A percentile compares a stretch with the other conserved stretches of the same genome.
These are phyloP conservation scores for Chaetomium tenue DNA, from an alignment of 495 filamentous ascomycete species.

Conservation along the genomic window DNA sequence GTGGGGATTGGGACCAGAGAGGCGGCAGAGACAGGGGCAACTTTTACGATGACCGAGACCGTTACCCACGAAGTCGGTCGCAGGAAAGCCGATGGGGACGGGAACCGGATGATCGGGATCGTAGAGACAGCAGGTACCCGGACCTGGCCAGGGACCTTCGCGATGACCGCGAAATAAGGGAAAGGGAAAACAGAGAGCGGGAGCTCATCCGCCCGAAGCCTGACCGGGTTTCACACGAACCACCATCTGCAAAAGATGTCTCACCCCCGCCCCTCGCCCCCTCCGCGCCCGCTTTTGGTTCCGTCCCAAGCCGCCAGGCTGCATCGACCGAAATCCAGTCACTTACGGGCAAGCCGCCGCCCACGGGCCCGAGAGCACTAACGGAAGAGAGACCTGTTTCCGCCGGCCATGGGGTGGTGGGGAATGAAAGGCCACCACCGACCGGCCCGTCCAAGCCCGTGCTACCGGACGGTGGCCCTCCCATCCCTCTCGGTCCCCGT, in stretches of 20 bases:
- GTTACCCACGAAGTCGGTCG: conserved; percentile 63
- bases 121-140: conserved; percentile 40
- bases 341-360: conserved; percentile 47
- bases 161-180: conserved; percentile 55
- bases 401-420: conserved; percentile 31
- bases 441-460: conserved; percentile 50
- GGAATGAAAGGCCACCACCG: conserved; percentile 40
- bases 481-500: conserved; percentile 59
- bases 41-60: conserved; percentile 54
- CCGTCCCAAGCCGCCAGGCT: conserved; percentile 49
- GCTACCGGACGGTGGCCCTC: conserved; percentile 52
- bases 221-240: conserved; percentile 48
- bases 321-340: conserved; percentile 41
- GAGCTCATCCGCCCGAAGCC: conserved; percentile 45
- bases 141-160: conserved; percentile 53
- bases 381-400: conserved; percentile 48
- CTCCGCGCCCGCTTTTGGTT: conserved; percentile 80
- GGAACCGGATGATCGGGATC: conserved; percentile 52
- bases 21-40: conserved; percentile 51
- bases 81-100: conserved; percentile 61
- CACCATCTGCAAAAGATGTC: conserved; percentile 46
- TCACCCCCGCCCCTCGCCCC: conserved; percentile 77
- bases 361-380: conserved; percentile 52
- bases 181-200: conserved; percentile 38
- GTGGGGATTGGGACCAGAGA: conserved; percentile 66